Conservation (phyloP, 352 stramenopile species). For the Plasmopara halstedii region DNA sequence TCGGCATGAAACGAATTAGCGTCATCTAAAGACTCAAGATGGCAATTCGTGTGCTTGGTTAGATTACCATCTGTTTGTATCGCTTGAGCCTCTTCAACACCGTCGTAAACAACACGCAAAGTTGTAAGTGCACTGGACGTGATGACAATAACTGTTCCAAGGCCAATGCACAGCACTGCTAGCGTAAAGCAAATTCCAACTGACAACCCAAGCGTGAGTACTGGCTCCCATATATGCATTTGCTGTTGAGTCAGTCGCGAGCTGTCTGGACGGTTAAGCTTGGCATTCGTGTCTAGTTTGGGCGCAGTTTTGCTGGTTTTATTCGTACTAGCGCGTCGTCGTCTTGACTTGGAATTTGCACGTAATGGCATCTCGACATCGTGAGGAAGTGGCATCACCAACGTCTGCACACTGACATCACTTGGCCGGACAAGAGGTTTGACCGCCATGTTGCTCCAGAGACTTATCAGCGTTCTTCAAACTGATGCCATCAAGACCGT, state of each 20-base stretch:
- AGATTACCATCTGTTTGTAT: constrained; percentile 32
- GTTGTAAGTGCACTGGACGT: constrained; percentile 43
- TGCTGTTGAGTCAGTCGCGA: constrained; percentile 61
- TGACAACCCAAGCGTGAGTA: constrained; percentile 59
- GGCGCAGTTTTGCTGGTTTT: constrained; percentile 10
- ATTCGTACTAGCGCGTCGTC: constrained; percentile 12
- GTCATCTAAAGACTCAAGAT: constrained; percentile 22
- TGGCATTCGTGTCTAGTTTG: constrained; percentile 10
- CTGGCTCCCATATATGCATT: constrained; percentile 62
- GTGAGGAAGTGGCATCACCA: constrained; percentile 17
- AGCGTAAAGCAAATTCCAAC: constrained; percentile 48
- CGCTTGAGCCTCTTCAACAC: constrained; percentile 9
- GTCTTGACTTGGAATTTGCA: constrained; percentile 4
- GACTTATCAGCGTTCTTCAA: constrained; percentile 1
- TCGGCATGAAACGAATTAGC: constrained; percentile 67
- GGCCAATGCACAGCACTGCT: constrained; percentile 27
- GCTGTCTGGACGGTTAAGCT: constrained; percentile 42
- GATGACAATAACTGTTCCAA: constrained; percentile 43
- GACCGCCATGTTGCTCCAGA: constrained; percentile 14
- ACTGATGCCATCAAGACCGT: constrained; percentile 12
- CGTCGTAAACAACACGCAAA: constrained; percentile 60
- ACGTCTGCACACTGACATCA: constrained; percentile 22
- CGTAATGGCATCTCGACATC: constrained; percentile 16
- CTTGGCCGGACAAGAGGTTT: constrained; percentile 24
- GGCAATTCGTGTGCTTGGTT: constrained; percentile 40